Conservation (phyloP, 805 yeast genomes). For the Candida sanyiensis region DNA sequence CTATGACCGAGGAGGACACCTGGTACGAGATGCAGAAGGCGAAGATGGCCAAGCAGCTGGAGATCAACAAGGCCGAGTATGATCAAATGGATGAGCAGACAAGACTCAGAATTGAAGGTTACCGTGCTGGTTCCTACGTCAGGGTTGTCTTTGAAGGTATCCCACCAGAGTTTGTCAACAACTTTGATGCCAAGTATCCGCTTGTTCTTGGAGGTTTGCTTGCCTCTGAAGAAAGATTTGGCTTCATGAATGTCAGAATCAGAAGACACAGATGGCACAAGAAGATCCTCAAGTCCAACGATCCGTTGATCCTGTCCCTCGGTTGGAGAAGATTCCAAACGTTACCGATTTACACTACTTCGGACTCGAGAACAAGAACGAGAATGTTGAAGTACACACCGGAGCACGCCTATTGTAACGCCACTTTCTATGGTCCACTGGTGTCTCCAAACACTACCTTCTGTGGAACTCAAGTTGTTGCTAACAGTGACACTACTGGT, state of each 20-base stretch:
- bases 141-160: conserved; percentile 75
- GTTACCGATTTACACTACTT: conserved; percentile 88
- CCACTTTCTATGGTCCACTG: conserved; percentile 93
- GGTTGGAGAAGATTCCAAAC: conserved; percentile 99
- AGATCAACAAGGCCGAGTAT: conserved; percentile 79
- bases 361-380: conserved; percentile 95
- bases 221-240: conserved; percentile 88
- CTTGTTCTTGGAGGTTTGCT: conserved; percentile 85
- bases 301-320: conserved; percentile 85
- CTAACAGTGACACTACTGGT: conserved; percentile 77
- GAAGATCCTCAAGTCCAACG: conserved; percentile 89
- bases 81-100: conserved; percentile 70
- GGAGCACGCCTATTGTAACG: conserved; percentile 94
- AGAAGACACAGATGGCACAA: conserved; percentile 99
- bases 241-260: conserved; percentile 85
- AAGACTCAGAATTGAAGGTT: conserved; percentile 83
- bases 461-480: conserved; percentile 88
- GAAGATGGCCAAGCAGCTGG: conserved; percentile 92
- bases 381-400: conserved; percentile 98
- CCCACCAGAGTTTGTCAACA: conserved; percentile 87
- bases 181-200: conserved; percentile 82
- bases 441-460: conserved; percentile 97
- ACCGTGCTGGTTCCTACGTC: conserved; percentile 89
- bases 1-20: conserved; percentile 82
- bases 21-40: conserved; percentile 98